Conservation (phyloP, 2,329 filamentous ascomycete species). For the Monilinia vaccinii-corymbosi region DNA sequence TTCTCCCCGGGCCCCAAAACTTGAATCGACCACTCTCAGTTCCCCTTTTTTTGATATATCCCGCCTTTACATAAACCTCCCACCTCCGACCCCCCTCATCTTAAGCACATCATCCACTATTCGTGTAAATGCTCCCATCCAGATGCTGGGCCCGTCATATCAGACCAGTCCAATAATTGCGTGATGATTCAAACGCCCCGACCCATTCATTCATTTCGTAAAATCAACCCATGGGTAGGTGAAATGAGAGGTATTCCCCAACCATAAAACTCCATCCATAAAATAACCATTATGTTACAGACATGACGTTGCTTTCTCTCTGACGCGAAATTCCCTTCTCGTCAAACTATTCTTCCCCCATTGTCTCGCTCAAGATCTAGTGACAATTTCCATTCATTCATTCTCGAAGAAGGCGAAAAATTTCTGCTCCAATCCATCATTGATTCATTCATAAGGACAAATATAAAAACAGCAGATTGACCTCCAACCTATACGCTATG, state of each 20-base stretch:
- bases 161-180: neutral
- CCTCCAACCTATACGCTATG: constrained; percentile 8
- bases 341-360: neutral
- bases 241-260: neutral
- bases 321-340: neutral
- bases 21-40: neutral
- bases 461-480: neutral
- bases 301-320: neutral
- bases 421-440: constrained; percentile 3
- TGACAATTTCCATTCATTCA: constrained; percentile 4
- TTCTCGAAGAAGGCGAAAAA: neutral
- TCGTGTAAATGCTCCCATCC: neutral
- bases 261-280: constrained; percentile 2
- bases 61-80: neutral
- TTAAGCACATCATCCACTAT: neutral
- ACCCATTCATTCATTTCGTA: neutral
- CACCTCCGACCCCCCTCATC: neutral
- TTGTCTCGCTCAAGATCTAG: constrained; percentile 1
- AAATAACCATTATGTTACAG: constrained; percentile 2
- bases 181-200: constrained; percentile 1
- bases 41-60: neutral
- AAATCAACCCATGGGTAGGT: neutral
- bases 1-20: neutral
- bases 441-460: neutral
- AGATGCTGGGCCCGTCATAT: neutral